Conservation (phyloP, 495 filamentous ascomycete genomes). For the Neohortaea acidophila region DNA sequence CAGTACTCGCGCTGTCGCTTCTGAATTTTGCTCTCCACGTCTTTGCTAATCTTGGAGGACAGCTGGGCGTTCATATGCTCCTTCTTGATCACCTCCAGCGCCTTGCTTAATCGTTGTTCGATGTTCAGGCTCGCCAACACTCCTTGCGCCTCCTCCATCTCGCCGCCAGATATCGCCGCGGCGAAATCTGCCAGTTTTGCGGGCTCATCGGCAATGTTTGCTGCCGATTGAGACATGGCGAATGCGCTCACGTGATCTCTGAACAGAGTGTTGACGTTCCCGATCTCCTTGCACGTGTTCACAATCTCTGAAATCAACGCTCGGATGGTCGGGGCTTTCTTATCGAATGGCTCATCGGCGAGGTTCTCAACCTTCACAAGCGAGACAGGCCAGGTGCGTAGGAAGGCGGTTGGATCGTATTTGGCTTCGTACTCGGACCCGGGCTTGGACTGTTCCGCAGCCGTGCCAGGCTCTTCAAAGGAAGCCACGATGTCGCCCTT, state of each 20-base stretch:
- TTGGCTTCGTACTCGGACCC: conserved; percentile 2
- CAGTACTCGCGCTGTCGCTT: conserved; percentile 97
- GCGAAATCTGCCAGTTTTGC: conserved; percentile 94
- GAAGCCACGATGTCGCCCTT: conserved; percentile 91
- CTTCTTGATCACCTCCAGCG: conserved; percentile 83
- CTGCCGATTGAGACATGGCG: conserved; percentile 83
- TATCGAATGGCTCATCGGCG: conserved; percentile 71
- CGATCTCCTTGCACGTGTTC: conserved; percentile 95
- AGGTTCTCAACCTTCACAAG: conserved; percentile 92
- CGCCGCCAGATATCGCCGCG: conserved; percentile 81
- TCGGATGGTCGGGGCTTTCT: conserved; percentile 68
- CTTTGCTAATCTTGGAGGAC: conserved; percentile 93
- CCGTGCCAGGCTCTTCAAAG: conserved; percentile 61
- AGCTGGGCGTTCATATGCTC: conserved; percentile 96
- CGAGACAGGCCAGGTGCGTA: conserved; percentile 78
- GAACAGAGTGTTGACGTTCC: conserved; percentile 84
- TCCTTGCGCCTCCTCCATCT: conserved; percentile 81
- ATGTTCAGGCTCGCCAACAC: conserved; percentile 81
- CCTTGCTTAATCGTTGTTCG: conserved; percentile 78
- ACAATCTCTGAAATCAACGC: conserved; percentile 95
- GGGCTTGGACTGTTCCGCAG: conserved; percentile 34
- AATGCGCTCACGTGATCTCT: conserved; percentile 95
- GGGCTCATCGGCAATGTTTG: conserved; percentile 88
- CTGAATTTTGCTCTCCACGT: conserved; percentile 94
- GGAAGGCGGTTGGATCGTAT: conserved; percentile 82